phyloP scores from a whole-genome alignment of 2,329 filamentous ascomycete species.

The Trichoderma sp. region DNA sequence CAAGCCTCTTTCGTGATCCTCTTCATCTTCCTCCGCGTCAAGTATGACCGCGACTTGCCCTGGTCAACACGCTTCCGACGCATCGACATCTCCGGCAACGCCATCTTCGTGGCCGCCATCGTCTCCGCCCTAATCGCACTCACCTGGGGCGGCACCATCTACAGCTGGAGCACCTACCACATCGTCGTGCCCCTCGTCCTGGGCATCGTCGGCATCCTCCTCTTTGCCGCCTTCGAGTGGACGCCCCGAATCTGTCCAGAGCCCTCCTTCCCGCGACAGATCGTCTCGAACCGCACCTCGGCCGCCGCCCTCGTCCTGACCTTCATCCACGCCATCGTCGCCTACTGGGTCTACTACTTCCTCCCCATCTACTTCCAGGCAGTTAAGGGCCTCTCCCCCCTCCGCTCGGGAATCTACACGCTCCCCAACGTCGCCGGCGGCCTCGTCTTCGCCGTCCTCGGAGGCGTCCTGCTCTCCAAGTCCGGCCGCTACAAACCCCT shows the following conservation, averaged over 20 bases:
- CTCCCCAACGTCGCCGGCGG: neutral
- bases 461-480: slow-evolving; percentile 1
- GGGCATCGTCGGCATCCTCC: slow-evolving; percentile 33
- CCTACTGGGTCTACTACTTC: slow-evolving; percentile 10
- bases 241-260: slow-evolving; percentile 5
- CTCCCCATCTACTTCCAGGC: slow-evolving; percentile 23
- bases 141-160: slow-evolving; percentile 47
- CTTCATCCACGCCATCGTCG: neutral
- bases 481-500: neutral
- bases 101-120: slow-evolving; percentile 45
- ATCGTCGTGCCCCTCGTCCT: slow-evolving; percentile 49
- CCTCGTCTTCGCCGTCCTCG: slow-evolving; percentile 4
- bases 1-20: slow-evolving; percentile 2
- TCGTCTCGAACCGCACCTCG: slow-evolving; percentile 15
- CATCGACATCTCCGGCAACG: slow-evolving; percentile 40
- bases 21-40: slow-evolving; percentile 44
- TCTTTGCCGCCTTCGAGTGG: slow-evolving; percentile 24
- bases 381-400: neutral
- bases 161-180: slow-evolving; percentile 46
- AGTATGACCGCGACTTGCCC: slow-evolving; percentile 11
- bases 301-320: slow-evolving; percentile 13
- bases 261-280: slow-evolving; percentile 5
- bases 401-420: neutral
- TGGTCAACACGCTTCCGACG: slow-evolving; percentile 4
- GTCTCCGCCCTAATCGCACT: slow-evolving; percentile 47